These are phyloP conservation scores for Rhizomucor miehei DNA, from an alignment of 371 early-diverging fungal genomes.

Conservation along the genomic window DNA sequence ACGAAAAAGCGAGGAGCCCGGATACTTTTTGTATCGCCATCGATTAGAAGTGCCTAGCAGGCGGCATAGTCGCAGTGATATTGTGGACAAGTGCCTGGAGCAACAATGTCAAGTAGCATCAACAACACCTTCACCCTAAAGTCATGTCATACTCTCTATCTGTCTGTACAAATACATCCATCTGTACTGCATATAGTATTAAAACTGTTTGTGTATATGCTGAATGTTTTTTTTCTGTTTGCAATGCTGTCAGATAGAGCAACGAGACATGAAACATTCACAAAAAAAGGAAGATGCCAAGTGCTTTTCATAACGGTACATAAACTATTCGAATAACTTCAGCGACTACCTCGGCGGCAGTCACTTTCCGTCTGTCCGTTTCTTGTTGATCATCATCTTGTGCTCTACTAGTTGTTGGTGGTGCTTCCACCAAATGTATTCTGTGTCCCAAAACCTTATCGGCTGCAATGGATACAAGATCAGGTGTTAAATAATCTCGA, in stretches of 20 bases:
- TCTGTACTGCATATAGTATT: no score
- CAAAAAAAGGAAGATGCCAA: no score
- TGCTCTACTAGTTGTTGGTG: no score
- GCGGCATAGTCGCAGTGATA: conserved; percentile 8
- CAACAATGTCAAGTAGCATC: conserved; percentile 10
- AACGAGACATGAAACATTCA: no score
- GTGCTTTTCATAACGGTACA: conserved; percentile 9
- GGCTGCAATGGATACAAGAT: conserved; percentile 55
- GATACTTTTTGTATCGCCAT: conserved; percentile 15
- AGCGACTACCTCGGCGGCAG: conserved; percentile 4
- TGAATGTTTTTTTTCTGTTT: no score
- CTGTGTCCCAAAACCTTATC: conserved; percentile 33
- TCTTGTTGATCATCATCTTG: conserved; percentile 2
- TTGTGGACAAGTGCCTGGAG: conserved; percentile 15
- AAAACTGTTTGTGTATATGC: no score
- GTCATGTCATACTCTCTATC: no score
- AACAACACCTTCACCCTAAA: no score
- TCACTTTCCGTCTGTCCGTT: conserved; percentile 2
- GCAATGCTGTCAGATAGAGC: no score
- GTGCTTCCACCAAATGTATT: conserved; percentile 4
- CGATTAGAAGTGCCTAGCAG: conserved; percentile 7
- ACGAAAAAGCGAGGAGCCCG: conserved; percentile 42
- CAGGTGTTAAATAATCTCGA: conserved; percentile 57
- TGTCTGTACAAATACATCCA: no score
- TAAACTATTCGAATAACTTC: conserved; percentile 10